A percentile compares a stretch with the other conserved stretches of the same genome.
These are phyloP conservation scores for Pseudogymnoascus verrucosus DNA, from an alignment of 2,329 filamentous ascomycete species.

Conservation along the genomic window DNA sequence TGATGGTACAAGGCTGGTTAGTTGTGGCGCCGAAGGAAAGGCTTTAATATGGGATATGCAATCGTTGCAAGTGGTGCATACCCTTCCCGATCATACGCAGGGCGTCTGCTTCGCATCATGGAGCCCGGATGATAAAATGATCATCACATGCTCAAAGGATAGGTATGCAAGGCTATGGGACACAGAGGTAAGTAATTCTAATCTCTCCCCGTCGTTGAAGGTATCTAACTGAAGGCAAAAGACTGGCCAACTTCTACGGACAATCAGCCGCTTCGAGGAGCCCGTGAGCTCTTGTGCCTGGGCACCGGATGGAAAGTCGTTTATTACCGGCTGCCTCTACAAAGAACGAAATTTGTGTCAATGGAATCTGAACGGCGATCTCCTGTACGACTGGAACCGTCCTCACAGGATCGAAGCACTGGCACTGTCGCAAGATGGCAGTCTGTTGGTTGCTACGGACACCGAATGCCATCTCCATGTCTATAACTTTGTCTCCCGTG, in stretches of 20 bases:
- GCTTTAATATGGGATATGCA: constrained; percentile 77
- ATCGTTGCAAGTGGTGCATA: constrained; percentile 57
- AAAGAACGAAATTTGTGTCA: constrained; percentile 57
- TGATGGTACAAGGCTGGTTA: constrained; percentile 73
- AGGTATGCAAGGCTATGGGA: constrained; percentile 70
- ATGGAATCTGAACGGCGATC: constrained; percentile 58
- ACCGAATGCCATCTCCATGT: constrained; percentile 64
- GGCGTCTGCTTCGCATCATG: constrained; percentile 77
- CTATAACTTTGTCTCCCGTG: constrained; percentile 69
- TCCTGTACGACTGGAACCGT: constrained; percentile 57
- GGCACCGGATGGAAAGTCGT: constrained; percentile 67
- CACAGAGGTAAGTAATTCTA: constrained; percentile 44
- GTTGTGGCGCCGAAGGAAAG: constrained; percentile 65
- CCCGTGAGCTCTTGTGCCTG: constrained; percentile 88
- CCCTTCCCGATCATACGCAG: constrained; percentile 54
- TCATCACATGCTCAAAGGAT: constrained; percentile 78
- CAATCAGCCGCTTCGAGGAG: constrained; percentile 65
- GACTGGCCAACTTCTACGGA: constrained; percentile 56
- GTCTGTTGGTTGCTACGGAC: constrained; percentile 71
- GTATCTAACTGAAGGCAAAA: constrained; percentile 26
- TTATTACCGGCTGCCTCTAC: constrained; percentile 74
- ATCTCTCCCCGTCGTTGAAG: neutral
- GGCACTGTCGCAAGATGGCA: constrained; percentile 72
- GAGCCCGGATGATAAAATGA: constrained; percentile 82
- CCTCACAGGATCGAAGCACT: constrained; percentile 75